Percentiles rank a stretch among this genome's conserved stretches.
phyloP scores from a whole-genome alignment of 352 stramenopile genomes.

The Phytophthora sansomeana region DNA sequence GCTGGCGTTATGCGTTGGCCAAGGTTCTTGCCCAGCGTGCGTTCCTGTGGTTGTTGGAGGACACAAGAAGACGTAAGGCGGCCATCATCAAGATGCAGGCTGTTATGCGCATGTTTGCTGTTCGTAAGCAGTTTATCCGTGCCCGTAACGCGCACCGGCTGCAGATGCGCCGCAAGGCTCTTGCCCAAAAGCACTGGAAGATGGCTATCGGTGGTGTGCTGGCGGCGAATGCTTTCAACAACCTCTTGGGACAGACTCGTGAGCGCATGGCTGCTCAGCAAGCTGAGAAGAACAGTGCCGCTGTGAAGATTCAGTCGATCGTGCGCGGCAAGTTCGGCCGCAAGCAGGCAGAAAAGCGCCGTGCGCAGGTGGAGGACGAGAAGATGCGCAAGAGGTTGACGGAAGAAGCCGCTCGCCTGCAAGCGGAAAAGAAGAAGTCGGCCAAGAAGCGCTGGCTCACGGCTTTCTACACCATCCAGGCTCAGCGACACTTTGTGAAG shows the following conservation, averaged over 20 bases:
- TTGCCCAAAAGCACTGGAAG: slow-evolving; percentile 79
- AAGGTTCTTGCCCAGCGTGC: slow-evolving; percentile 87
- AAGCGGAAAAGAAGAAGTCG: slow-evolving; percentile 76
- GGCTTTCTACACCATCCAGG: slow-evolving; percentile 70
- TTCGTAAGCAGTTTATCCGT: slow-evolving; percentile 86
- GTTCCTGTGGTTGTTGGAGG: slow-evolving; percentile 84
- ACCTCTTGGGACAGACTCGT: slow-evolving; percentile 60
- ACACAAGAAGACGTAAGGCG: slow-evolving; percentile 75
- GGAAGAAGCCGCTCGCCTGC: slow-evolving; percentile 71
- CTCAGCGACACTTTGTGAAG: slow-evolving; percentile 82
- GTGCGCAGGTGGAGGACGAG: slow-evolving; percentile 74
- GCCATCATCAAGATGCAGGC: slow-evolving; percentile 87
- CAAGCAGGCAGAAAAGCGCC: slow-evolving; percentile 72
- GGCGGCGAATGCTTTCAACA: slow-evolving; percentile 76
- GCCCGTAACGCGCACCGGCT: slow-evolving; percentile 75
- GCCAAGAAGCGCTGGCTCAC: slow-evolving; percentile 84
- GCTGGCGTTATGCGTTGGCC: slow-evolving; percentile 85
- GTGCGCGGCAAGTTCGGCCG: slow-evolving; percentile 85
- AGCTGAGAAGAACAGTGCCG: slow-evolving; percentile 57
- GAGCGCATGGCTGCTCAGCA: slow-evolving; percentile 53
- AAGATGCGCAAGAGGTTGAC: slow-evolving; percentile 81
- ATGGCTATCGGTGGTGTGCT: slow-evolving; percentile 69
- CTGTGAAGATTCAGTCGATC: slow-evolving; percentile 82
- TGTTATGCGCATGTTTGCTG: slow-evolving; percentile 86
- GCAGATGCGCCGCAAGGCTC: slow-evolving; percentile 64